These are phyloP conservation scores for Corynespora cassiicola DNA, from an alignment of 2,329 filamentous ascomycete genomes.

Conservation along the genomic window DNA sequence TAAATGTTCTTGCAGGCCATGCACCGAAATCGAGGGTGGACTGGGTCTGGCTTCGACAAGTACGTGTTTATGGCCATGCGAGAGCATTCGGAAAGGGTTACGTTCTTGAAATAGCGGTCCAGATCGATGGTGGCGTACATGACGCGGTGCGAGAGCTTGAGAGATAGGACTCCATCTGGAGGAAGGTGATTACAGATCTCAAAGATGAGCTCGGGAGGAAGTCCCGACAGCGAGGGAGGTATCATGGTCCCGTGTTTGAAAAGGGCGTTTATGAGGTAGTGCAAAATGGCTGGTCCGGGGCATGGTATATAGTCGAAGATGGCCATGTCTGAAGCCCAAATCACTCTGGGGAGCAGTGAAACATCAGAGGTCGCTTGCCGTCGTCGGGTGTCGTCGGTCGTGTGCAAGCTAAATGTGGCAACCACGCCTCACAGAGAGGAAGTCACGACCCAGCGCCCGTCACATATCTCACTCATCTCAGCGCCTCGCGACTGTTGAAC, in stretches of 20 bases:
- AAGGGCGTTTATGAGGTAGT: slow-evolving; percentile 13
- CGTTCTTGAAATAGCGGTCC: slow-evolving; percentile 16
- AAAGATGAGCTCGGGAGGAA: slow-evolving; percentile 50
- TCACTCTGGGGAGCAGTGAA: too few species aligned
- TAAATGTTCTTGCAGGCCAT: slow-evolving; percentile 38
- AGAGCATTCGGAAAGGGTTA: slow-evolving; percentile 30
- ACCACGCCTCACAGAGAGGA: too few species aligned
- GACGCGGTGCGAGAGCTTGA: slow-evolving; percentile 43
- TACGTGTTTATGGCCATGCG: slow-evolving; percentile 36
- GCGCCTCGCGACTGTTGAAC: too few species aligned
- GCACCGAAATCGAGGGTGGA: slow-evolving; percentile 31
- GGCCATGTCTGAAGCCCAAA: too few species aligned
- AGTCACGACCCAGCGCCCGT: too few species aligned
- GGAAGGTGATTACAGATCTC: slow-evolving; percentile 46
- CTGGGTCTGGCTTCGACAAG: slow-evolving; percentile 16
- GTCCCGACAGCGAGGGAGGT: slow-evolving; percentile 24
- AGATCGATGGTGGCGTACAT: slow-evolving; percentile 36
- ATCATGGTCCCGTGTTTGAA: too few species aligned
- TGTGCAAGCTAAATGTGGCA: too few species aligned
- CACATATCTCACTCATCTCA: too few species aligned
- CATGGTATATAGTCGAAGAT: too few species aligned
- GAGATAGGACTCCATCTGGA: slow-evolving; percentile 43
- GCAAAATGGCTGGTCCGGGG: neutral
- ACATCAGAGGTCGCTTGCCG: too few species aligned
- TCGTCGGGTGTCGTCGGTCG: too few species aligned